These are phyloP conservation scores for Neofusicoccum kwambonambiense DNA, from an alignment of 2,329 filamentous ascomycete species.

Conservation along the genomic window DNA sequence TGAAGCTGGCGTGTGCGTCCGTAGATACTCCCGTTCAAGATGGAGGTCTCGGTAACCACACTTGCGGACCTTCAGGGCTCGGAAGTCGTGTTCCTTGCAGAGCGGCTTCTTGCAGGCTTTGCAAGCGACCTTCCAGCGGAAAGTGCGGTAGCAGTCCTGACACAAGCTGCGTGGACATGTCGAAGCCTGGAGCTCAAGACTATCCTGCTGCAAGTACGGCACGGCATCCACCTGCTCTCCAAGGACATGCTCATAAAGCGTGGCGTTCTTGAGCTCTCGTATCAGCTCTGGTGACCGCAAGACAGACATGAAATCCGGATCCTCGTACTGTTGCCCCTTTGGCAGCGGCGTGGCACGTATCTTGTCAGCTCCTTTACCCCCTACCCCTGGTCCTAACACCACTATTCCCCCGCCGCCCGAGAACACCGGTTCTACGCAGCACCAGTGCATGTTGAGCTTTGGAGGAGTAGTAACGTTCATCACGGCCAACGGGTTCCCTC, in stretches of 20 bases:
- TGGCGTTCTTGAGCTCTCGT: conserved; percentile 40
- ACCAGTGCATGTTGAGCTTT: conserved; percentile 58
- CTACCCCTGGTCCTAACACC: conserved; percentile 49
- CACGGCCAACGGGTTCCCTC: conserved; percentile 18
- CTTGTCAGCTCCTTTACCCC: conserved; percentile 53
- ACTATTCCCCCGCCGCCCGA: conserved; percentile 60
- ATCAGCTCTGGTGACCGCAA: conserved; percentile 47
- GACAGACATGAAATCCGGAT: conserved; percentile 53
- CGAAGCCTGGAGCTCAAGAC: conserved; percentile 42
- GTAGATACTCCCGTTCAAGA: conserved; percentile 46
- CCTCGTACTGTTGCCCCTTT: conserved; percentile 54
- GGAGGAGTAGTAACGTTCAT: conserved; percentile 36
- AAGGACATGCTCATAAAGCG: conserved; percentile 42
- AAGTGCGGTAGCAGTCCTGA: conserved; percentile 57
- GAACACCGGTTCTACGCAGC: conserved; percentile 59
- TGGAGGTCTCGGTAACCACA: conserved; percentile 58
- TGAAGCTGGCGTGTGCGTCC: conserved; percentile 25
- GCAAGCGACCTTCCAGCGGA: conserved; percentile 60
- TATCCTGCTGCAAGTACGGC: conserved; percentile 40
- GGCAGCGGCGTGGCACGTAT: conserved; percentile 58
- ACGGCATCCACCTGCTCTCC: conserved; percentile 41
- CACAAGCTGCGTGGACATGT: conserved; percentile 57
- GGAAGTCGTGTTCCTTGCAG: conserved; percentile 61
- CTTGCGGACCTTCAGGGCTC: conserved; percentile 55
- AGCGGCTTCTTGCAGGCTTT: conserved; percentile 56